phyloP scores from a whole-genome alignment of 345 rosid genomes.

The Adansonia digitata region DNA sequence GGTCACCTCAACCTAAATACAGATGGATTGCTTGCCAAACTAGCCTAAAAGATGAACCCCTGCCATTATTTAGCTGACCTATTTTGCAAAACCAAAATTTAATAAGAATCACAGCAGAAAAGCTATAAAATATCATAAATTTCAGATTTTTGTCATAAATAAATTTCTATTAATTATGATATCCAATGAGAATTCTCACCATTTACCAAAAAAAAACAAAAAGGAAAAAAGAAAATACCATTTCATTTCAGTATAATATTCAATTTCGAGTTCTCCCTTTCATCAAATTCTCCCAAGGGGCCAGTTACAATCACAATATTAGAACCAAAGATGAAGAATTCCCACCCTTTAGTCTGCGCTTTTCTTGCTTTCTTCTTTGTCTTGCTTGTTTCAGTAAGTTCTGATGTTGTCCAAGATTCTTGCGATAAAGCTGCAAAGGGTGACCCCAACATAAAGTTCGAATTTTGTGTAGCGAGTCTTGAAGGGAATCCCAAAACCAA shows the following conservation, averaged over 20 bases:
- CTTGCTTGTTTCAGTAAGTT: not conserved
- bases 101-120: not conserved
- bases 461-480: constrained; percentile 27
- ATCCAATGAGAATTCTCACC: not conserved
- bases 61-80: not conserved
- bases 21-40: not conserved
- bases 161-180: not conserved
- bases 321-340: not conserved
- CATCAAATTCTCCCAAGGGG: too few species aligned
- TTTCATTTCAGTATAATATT: not conserved
- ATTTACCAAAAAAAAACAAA: not conserved
- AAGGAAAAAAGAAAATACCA: too few species aligned
- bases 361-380: constrained; percentile 2
- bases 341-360: not conserved
- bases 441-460: constrained; percentile 20
- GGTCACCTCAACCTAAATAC: not conserved
- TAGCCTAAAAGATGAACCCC: not conserved
- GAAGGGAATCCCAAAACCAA: constrained; percentile 25
- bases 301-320: too few species aligned
- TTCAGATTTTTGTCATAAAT: not conserved
- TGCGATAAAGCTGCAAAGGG: constrained; percentile 31
- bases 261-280: not conserved
- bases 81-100: not conserved
- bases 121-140: not conserved
- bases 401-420: constrained; percentile 20